phyloP scores from a whole-genome alignment of 1,139 yeast genomes.

The Geotrichum cucujoidarum region DNA sequence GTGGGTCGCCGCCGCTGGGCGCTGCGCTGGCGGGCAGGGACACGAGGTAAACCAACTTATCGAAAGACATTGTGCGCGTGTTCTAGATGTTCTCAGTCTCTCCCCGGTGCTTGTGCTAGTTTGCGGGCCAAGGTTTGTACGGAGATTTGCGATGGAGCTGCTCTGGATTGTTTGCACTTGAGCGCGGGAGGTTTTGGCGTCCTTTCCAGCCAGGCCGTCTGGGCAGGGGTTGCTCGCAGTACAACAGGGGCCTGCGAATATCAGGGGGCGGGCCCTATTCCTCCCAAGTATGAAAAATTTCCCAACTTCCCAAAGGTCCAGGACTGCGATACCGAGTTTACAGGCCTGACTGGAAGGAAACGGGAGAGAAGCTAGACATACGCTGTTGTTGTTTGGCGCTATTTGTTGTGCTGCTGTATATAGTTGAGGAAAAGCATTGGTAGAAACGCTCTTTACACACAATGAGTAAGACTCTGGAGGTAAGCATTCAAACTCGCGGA shows the following conservation, averaged over 20 bases:
- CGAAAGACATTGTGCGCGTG: slow-evolving; percentile 2
- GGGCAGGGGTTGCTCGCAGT: slow-evolving; percentile 4
- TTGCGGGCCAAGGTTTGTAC: too few relatives aligned
- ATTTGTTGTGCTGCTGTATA: too few relatives aligned
- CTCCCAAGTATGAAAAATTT: slow-evolving; percentile 9
- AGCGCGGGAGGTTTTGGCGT: slow-evolving; percentile 1
- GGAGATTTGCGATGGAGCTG: too few relatives aligned
- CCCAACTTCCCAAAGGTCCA: too few relatives aligned
- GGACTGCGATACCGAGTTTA: too few relatives aligned
- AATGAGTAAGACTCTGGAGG: slow-evolving; percentile 32
- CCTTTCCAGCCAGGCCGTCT: background rate
- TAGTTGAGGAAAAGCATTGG: too few relatives aligned
- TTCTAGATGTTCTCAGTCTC: too few relatives aligned
- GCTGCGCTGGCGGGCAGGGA: slow-evolving; percentile 48
- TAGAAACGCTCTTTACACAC: too few relatives aligned
- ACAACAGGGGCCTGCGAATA: slow-evolving; percentile 8
- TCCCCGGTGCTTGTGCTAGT: too few relatives aligned
- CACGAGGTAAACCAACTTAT: slow-evolving; percentile 35
- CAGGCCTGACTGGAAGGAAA: too few relatives aligned
- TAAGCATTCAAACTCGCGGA: slow-evolving; percentile 16
- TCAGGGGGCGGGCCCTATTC: background rate
- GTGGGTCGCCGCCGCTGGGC: slow-evolving; percentile 44
- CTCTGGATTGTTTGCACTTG: background rate
- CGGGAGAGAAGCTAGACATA: too few relatives aligned
- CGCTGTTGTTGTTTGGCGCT: too few relatives aligned